A percentile compares a stretch with the other conserved stretches of the same genome.
phyloP scores from a whole-genome alignment of 257 asterid species.

The Parsonsia alboflavescens region DNA sequence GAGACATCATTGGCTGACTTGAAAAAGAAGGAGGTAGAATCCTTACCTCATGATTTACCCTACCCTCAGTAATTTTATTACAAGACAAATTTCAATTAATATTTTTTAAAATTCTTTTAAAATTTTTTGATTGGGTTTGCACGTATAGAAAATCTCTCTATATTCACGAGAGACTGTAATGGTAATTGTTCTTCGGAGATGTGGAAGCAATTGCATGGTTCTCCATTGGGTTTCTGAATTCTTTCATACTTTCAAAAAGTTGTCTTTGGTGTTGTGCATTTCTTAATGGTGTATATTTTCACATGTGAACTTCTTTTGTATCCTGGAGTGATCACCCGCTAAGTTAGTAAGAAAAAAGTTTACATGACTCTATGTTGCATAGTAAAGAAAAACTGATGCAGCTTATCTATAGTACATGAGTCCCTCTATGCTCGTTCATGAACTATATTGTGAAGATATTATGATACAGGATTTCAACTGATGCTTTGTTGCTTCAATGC shows the following conservation, averaged over 20 bases:
- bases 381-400: neutral
- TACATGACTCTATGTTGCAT: neutral
- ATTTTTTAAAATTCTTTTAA: neutral
- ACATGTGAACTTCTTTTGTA: neutral
- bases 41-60: neutral
- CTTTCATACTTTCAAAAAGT: neutral
- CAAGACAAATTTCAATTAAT: neutral
- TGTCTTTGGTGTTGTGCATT: neutral
- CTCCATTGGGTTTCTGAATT: neutral
- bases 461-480: constrained; percentile 25
- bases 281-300: neutral
- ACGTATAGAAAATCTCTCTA: neutral
- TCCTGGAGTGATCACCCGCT: neutral
- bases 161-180: neutral
- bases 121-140: neutral
- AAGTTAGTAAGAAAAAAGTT: neutral
- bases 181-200: neutral
- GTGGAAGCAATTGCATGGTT: neutral
- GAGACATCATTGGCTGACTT: constrained; percentile 78
- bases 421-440: neutral
- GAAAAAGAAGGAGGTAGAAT: constrained; percentile 74
- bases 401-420: neutral
- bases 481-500: constrained; percentile 41
- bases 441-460: neutral
- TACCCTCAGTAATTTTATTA: neutral